These are phyloP conservation scores for Nakazawaea ernobii DNA, from an alignment of 805 yeast genomes.

Conservation along the genomic window DNA sequence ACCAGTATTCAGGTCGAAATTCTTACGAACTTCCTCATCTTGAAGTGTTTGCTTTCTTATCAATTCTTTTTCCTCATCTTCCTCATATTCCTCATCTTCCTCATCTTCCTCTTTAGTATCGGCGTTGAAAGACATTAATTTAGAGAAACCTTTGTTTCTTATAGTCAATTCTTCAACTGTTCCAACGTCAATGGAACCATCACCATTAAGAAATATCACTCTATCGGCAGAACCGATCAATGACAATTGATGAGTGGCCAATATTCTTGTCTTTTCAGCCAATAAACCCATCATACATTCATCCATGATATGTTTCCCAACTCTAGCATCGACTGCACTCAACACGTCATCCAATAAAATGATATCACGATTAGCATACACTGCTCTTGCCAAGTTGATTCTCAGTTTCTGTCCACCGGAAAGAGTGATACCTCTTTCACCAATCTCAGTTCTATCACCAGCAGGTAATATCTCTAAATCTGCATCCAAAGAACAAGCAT, in stretches of 20 bases:
- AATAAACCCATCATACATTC: constrained; percentile 60
- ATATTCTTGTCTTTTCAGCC: constrained; percentile 54
- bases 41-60: constrained; percentile 18
- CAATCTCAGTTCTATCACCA: constrained; percentile 49
- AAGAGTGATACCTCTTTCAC: constrained; percentile 56
- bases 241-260: constrained; percentile 83
- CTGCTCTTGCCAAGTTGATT: constrained; percentile 62
- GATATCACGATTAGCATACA: constrained; percentile 55
- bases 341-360: constrained; percentile 59
- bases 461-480: constrained; percentile 45
- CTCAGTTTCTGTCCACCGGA: constrained; percentile 65
- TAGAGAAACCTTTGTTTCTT: constrained; percentile 29
- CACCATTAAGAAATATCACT: constrained; percentile 62
- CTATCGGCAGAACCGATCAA: constrained; percentile 65
- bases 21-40: constrained; percentile 15
- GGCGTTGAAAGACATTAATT: constrained; percentile 33
- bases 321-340: constrained; percentile 72
- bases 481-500: constrained; percentile 43
- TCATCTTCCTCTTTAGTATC: constrained; percentile 24
- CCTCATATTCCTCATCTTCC: constrained; percentile 22
- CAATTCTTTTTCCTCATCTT: constrained; percentile 17
- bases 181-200: constrained; percentile 57
- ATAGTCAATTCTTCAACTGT: constrained; percentile 46
- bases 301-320: constrained; percentile 48
- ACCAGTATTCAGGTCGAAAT: constrained; percentile 12